phyloP scores from a whole-genome alignment of 2,329 filamentous ascomycete genomes.

The Claviceps sorghi region DNA sequence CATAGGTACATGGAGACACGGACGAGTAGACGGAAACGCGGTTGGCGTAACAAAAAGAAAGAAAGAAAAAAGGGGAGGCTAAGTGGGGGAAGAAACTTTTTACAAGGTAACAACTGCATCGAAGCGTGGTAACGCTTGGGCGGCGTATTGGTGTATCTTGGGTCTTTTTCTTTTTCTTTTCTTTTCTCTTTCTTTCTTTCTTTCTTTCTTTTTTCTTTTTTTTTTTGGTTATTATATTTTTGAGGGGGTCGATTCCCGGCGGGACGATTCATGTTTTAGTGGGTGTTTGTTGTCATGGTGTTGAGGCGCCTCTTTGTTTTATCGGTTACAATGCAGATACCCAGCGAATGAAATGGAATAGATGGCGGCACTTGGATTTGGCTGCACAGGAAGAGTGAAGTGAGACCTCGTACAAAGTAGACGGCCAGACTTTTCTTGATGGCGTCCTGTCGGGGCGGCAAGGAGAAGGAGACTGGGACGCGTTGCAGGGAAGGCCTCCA shows the following conservation, averaged over 20 bases:
- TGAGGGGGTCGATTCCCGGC: not conserved
- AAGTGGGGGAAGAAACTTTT: too few relatives aligned
- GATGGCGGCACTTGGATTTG: not conserved
- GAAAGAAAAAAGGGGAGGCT: not conserved
- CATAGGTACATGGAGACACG: constrained; percentile 7
- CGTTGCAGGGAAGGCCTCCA: too few relatives aligned
- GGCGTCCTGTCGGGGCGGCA: too few relatives aligned
- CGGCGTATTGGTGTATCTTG: not conserved
- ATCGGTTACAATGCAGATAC: not conserved
- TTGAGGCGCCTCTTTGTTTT: not conserved
- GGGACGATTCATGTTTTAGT: not conserved
- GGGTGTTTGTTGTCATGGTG: not conserved
- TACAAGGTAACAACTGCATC: not conserved
- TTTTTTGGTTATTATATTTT: too few relatives aligned
- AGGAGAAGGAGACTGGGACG: too few relatives aligned
- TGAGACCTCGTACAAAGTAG: too few relatives aligned
- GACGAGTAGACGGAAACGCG: too few relatives aligned
- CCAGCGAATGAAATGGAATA: not conserved
- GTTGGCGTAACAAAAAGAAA: not conserved
- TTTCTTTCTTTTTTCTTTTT: too few relatives aligned
- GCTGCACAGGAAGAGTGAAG: too few relatives aligned
- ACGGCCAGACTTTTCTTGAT: not conserved
- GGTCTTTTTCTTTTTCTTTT: not conserved
- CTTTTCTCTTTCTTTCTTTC: too few relatives aligned
- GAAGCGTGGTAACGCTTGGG: not conserved